Evolutionary conservation across 805 yeast genomes (phyloP).

Genomic region (Debaryomyces hansenii): DNA sequence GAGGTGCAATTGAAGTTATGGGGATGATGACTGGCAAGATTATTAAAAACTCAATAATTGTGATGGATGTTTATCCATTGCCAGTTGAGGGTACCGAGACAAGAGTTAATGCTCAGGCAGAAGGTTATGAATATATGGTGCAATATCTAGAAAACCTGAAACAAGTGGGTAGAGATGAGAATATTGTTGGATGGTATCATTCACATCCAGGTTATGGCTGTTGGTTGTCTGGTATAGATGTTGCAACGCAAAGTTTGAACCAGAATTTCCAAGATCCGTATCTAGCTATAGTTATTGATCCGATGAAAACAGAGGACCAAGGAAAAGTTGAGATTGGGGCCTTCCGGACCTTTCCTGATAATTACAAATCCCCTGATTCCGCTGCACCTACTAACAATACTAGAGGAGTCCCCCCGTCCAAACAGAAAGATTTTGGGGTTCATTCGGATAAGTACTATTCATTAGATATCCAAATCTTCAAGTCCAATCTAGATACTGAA

Average conservation of each 20-base stretch:
- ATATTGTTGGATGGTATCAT: slow-evolving; percentile 95
- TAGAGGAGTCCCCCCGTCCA: slow-evolving; percentile 40
- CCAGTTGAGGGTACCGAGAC: slow-evolving; percentile 98
- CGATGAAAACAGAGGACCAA: slow-evolving; percentile 61
- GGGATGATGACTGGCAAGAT: slow-evolving; percentile 89
- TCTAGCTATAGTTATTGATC: slow-evolving; percentile 86
- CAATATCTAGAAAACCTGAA: slow-evolving; percentile 64
- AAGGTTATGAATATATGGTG: slow-evolving; percentile 95
- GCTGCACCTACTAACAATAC: not conserved
- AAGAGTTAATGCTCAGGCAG: slow-evolving; percentile 89
- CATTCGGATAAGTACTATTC: slow-evolving; percentile 71
- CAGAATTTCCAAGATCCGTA: slow-evolving; percentile 92
- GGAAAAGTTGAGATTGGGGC: slow-evolving; percentile 84
- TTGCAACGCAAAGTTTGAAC: slow-evolving; percentile 81
- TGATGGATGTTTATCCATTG: slow-evolving; percentile 78
- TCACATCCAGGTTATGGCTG: slow-evolving; percentile 98
- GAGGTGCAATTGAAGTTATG: slow-evolving; percentile 91
- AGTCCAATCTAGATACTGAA: slow-evolving; percentile 49
- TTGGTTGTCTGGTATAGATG: slow-evolving; percentile 93
- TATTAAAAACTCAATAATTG: slow-evolving; percentile 53
- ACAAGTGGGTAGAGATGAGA: slow-evolving; percentile 48
- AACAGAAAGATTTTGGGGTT: slow-evolving; percentile 64
- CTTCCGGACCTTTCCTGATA: slow-evolving; percentile 66
- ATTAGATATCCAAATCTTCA: slow-evolving; percentile 60
- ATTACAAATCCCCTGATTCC: slow-evolving; percentile 10